Evolutionary conservation across 371 early-diverging fungal species (phyloP).

Genomic region (Parasitella parasitica): DNA sequence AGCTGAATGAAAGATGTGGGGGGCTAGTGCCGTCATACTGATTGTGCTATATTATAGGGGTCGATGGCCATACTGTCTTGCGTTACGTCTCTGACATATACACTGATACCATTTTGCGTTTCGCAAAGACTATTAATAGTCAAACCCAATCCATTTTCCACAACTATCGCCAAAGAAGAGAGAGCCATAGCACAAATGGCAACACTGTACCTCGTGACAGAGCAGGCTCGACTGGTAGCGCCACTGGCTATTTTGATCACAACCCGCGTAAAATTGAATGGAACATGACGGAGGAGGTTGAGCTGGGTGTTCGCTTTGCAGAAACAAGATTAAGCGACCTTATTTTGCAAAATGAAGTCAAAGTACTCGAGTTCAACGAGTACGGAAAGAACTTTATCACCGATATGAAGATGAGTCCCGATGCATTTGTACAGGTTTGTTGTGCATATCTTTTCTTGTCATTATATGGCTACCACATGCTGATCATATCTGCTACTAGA

Average conservation of each 20-base stretch:
- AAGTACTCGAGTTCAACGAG: slow-evolving; percentile 59
- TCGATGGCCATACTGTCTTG: slow-evolving; percentile 60
- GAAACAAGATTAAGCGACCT: slow-evolving; percentile 53
- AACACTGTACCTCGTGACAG: slow-evolving; percentile 11
- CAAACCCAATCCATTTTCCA: slow-evolving; percentile 55
- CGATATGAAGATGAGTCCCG: slow-evolving; percentile 68
- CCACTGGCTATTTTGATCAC: slow-evolving; percentile 25
- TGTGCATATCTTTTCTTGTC: background rate
- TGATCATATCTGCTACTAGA: slow-evolving; percentile 38
- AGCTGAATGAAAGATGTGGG: slow-evolving; percentile 6
- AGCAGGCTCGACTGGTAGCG: slow-evolving; percentile 21
- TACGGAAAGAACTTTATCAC: slow-evolving; percentile 76
- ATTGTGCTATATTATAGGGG: slow-evolving; percentile 30
- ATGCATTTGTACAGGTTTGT: slow-evolving; percentile 70
- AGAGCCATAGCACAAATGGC: background rate
- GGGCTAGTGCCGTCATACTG: background rate
- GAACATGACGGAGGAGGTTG: slow-evolving; percentile 42
- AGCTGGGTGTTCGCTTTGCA: slow-evolving; percentile 52
- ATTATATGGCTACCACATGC: background rate
- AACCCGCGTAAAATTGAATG: slow-evolving; percentile 57
- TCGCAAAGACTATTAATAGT: slow-evolving; percentile 55
- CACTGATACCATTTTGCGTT: slow-evolving; percentile 57
- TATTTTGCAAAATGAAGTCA: slow-evolving; percentile 62
- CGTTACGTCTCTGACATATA: slow-evolving; percentile 59
- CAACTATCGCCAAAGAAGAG: slow-evolving; percentile 20